Conservation (phyloP, 2,329 filamentous ascomycete genomes). For the Talaromyces sp. region DNA sequence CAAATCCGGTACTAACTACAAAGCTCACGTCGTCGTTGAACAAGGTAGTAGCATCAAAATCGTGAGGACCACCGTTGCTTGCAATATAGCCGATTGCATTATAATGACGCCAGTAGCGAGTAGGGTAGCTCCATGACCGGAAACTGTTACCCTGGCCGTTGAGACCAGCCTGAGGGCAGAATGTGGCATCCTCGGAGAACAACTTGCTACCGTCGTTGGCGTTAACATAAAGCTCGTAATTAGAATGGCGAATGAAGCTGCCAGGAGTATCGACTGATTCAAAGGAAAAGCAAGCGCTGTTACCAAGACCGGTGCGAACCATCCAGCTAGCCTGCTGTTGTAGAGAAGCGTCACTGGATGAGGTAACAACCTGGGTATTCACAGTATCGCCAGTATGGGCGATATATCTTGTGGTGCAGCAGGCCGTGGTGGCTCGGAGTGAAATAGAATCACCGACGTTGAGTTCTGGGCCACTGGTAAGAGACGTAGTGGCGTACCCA, state of each 20-base stretch:
- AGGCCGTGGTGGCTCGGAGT: conserved; percentile 50
- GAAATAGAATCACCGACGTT: conserved; percentile 47
- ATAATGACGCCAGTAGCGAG: conserved; percentile 54
- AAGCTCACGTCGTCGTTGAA: conserved; percentile 55
- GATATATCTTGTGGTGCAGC: conserved; percentile 52
- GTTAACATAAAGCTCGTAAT: conserved; percentile 48
- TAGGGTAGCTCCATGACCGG: conserved; percentile 56
- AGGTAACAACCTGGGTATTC: conserved; percentile 52
- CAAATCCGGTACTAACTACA: conserved; percentile 42
- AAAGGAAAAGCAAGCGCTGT: conserved; percentile 56
- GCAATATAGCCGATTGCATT: conserved; percentile 43
- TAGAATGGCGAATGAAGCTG: conserved; percentile 53
- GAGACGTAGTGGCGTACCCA: conserved; percentile 5
- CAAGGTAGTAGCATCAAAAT: conserved; percentile 44
- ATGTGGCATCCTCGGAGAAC: conserved; percentile 59
- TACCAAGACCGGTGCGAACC: conserved; percentile 51
- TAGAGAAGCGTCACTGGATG: conserved; percentile 45
- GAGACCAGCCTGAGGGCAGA: conserved; percentile 52
- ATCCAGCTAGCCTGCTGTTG: conserved; percentile 51
- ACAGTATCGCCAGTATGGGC: conserved; percentile 48
- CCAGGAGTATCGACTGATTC: conserved; percentile 55
- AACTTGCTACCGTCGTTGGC: conserved; percentile 52
- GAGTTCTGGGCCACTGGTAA: conserved; percentile 5
- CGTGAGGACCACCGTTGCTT: conserved; percentile 52
- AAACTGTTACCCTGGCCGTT: conserved; percentile 49